Base-by-base conservation (phyloP, 176 grass and related monocot genomes). In the Cocos nucifera region DNA sequence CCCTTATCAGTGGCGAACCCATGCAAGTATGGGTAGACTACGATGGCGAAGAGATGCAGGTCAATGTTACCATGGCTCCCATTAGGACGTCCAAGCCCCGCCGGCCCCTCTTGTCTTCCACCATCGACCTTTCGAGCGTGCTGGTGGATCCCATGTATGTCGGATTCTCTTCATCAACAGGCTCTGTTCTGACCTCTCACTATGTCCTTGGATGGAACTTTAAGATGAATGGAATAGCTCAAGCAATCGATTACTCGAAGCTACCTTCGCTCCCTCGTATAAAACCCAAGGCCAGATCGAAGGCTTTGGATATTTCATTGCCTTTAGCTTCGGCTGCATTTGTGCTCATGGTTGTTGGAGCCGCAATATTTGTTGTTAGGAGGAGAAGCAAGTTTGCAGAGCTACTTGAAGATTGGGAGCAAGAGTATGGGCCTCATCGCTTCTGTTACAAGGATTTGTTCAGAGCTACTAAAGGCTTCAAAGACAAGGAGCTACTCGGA, bases 191-290 rank as follows among this genome's bases (percentile, higher is more conserved):
- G 12, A 62, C 69, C 22, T 53, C 66, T 21, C 66, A 69, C 4
- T 69, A 69, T 25, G 15, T 69, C 19, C n/a, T 69, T 4, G 66
- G 66, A 32, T 69, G 66, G 66, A 69, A 54, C 54, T 69, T 69
- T 8, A 57, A 44, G 14, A 58, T 69, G 30, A 57, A 58, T 5
- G 66, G 53, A 57, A 18, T n/a, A 10, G 58, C 69, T 17, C 48
- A 0, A 17, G 4, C 17, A 3, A 49, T 72, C 4, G 49, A 72
- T 6, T 32, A 53, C 25, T 52, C 49, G 9, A 54, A 39, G 69
- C 57, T 72, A 22, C 58, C 69, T 4, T 9, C 50, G 4, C 24
- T 72, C 4, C 58, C 58, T 44, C 58, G 49, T 5, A 4, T 3
- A 12, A 68, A 17, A 22, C 15, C 44, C 1, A 71, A 61, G 16